These are phyloP conservation scores for Lomentospora prolificans DNA, from an alignment of 2,329 filamentous ascomycete species.

Conservation along the genomic window DNA sequence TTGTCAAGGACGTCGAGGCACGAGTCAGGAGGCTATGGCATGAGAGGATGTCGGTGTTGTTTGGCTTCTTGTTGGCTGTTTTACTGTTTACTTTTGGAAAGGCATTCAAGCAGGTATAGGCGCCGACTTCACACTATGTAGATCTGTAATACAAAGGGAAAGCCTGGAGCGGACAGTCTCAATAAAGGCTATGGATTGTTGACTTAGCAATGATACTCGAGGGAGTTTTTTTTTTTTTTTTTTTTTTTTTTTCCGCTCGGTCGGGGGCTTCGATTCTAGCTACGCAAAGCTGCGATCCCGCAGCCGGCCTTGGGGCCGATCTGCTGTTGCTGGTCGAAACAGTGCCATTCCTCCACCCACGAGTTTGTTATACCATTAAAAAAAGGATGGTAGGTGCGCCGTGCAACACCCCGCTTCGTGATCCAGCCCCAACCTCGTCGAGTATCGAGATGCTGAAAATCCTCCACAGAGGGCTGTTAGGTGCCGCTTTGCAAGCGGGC, in stretches of 20 bases:
- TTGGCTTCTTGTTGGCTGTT: slow-evolving; percentile 20
- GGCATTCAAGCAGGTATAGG: background rate
- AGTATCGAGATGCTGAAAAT: too few species aligned
- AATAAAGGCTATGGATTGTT: slow-evolving; percentile 1
- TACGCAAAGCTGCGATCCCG: background rate
- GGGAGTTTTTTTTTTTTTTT: background rate
- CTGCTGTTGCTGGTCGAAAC: too few species aligned
- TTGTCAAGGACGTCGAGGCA: slow-evolving; percentile 12
- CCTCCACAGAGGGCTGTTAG: too few species aligned
- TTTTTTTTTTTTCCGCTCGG: too few species aligned
- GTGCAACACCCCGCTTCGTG: too few species aligned
- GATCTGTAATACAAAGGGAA: background rate
- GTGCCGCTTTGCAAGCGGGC: too few species aligned
- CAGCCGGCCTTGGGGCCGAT: too few species aligned
- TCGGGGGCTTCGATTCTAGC: too few species aligned
- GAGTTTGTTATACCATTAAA: too few species aligned
- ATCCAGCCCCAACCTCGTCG: too few species aligned
- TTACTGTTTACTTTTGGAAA: slow-evolving; percentile 10
- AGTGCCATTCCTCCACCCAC: too few species aligned
- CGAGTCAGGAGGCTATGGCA: slow-evolving; percentile 15
- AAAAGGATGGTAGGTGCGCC: too few species aligned
- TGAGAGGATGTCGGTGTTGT: slow-evolving; percentile 22
- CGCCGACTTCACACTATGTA: background rate
- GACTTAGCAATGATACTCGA: background rate
- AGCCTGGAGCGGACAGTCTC: background rate